A percentile compares a stretch with the other conserved stretches of the same genome.
These are phyloP conservation scores for Penicillium bialowiezense DNA, from an alignment of 495 filamentous ascomycete species.

Conservation along the genomic window DNA sequence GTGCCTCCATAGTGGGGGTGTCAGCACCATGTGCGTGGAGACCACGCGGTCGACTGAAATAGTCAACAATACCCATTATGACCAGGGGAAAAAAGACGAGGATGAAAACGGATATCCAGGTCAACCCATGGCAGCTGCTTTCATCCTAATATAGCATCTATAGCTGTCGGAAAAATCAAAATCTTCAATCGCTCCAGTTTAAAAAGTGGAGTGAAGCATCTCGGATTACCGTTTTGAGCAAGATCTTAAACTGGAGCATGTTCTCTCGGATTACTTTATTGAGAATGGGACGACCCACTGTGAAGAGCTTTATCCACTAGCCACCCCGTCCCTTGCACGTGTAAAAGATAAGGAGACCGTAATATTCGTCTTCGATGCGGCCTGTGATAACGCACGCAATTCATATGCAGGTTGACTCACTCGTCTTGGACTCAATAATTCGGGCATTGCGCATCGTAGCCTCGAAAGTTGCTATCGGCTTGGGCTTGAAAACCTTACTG, in stretches of 20 bases:
- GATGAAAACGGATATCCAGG: background rate
- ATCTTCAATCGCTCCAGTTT: constrained; percentile 14
- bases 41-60: constrained; percentile 12
- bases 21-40: constrained; percentile 10
- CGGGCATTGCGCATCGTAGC: background rate
- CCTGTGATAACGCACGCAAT: background rate
- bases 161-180: constrained; percentile 8
- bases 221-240: constrained; percentile 9
- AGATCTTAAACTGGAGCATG: constrained; percentile 8
- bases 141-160: constrained; percentile 5
- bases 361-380: background rate
- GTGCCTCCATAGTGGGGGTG: background rate
- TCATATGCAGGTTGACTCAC: background rate
- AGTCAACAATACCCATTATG: constrained; percentile 18
- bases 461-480: background rate
- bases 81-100: constrained; percentile 1
- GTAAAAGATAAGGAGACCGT: background rate
- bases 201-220: constrained; percentile 10
- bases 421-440: background rate
- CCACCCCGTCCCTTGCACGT: background rate
- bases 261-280: constrained; percentile 9
- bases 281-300: constrained; percentile 2
- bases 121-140: background rate
- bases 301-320: background rate
- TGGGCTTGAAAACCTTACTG: background rate